phyloP scores from a whole-genome alignment of 805 yeast genomes.

The Schwanniomyces vanrijiae region DNA sequence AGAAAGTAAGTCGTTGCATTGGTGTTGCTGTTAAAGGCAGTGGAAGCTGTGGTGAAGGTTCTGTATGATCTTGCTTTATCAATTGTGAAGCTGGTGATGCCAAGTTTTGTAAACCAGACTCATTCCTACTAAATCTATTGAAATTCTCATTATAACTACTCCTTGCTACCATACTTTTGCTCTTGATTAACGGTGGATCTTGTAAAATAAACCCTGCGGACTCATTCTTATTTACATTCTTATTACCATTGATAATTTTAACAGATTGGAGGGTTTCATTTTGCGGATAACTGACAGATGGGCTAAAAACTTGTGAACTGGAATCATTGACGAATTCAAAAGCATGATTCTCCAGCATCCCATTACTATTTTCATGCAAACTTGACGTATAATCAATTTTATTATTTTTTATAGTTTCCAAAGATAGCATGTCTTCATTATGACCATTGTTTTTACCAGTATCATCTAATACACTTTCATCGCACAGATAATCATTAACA shows the following conservation, averaged over 20 bases:
- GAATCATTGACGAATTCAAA: background rate
- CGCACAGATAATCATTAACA: background rate
- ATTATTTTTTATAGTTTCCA: background rate
- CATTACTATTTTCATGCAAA: background rate
- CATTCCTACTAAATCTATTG: background rate
- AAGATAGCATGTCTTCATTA: background rate
- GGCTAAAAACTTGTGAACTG: background rate
- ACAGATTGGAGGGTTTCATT: slow-evolving; percentile 2
- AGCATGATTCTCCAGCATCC: background rate
- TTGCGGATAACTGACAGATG: background rate
- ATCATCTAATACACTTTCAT: background rate
- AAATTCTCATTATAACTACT: slow-evolving; percentile 1
- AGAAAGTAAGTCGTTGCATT: slow-evolving; percentile 25
- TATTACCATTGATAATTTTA: slow-evolving; percentile 4
- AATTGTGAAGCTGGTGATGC: slow-evolving; percentile 22
- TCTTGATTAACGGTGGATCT: slow-evolving; percentile 10
- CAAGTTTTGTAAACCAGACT: slow-evolving; percentile 13
- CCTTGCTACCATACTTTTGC: background rate
- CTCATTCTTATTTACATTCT: slow-evolving; percentile 7
- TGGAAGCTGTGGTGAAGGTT: slow-evolving; percentile 39
- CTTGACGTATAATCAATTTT: background rate
- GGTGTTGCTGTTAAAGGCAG: slow-evolving; percentile 29
- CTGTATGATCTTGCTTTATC: slow-evolving; percentile 14
- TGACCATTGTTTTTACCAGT: background rate
- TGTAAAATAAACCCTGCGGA: slow-evolving; percentile 5